A percentile compares a stretch with the other conserved stretches of the same genome.
Evolutionary conservation across 768 basidiomycete species (phyloP).

Genomic region (Tulasnella sp.): DNA sequence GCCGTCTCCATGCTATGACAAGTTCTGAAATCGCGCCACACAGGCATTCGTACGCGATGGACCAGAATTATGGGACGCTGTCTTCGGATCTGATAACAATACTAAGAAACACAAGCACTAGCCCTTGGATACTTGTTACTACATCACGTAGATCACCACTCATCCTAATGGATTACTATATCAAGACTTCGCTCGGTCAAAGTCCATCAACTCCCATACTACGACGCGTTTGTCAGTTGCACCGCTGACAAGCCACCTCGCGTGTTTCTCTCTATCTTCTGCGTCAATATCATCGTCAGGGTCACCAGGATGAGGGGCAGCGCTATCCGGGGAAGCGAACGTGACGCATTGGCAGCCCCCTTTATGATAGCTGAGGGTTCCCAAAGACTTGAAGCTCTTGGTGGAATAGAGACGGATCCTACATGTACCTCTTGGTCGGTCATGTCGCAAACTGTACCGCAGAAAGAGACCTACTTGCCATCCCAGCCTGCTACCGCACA

Average conservation of each 20-base stretch:
- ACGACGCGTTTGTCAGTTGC: constrained; percentile 59
- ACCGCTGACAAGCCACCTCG: constrained; percentile 52
- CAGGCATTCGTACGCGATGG: constrained; percentile 22
- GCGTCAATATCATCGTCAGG: constrained; percentile 40
- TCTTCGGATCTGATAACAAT: constrained; percentile 5
- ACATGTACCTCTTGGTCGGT: background rate
- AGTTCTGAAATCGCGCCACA: background rate
- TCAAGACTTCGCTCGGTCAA: no score
- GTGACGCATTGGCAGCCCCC: constrained; percentile 58
- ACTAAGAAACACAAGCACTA: background rate
- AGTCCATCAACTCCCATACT: constrained; percentile 42
- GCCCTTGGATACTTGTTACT: no score
- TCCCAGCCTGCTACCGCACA: constrained; percentile 93
- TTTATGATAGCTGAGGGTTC: constrained; percentile 74
- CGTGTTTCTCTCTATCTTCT: constrained; percentile 34
- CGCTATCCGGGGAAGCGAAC: constrained; percentile 37
- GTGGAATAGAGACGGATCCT: constrained; percentile 79
- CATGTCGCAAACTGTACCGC: background rate
- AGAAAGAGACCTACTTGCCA: constrained; percentile 49
- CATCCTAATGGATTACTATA: no score
- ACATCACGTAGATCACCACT: no score
- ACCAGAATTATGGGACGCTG: constrained; percentile 21
- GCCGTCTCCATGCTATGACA: background rate
- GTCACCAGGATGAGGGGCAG: constrained; percentile 15
- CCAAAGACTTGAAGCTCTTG: constrained; percentile 67